phyloP scores from a whole-genome alignment of 2,329 filamentous ascomycete genomes.

The Furcasterigmium sp. region DNA sequence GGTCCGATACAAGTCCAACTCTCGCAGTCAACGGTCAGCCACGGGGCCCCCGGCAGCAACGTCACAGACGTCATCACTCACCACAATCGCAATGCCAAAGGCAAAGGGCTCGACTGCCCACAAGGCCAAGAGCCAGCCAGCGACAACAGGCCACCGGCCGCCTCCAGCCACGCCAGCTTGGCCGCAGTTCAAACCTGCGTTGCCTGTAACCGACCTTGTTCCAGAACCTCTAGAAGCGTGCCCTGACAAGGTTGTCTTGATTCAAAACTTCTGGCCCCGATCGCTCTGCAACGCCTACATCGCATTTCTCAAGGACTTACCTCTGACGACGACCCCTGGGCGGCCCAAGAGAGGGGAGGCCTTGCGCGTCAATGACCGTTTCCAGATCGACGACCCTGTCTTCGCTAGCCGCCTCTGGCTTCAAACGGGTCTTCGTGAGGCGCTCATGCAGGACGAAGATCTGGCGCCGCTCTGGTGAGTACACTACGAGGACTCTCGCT shows the following conservation, averaged over 20 bases:
- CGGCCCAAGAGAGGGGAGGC: slow-evolving; percentile 77
- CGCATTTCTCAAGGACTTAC: slow-evolving; percentile 62
- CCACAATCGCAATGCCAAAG: slow-evolving; percentile 12
- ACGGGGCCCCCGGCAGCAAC: too few species aligned
- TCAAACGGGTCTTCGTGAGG: slow-evolving; percentile 66
- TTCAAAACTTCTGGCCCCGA: slow-evolving; percentile 70
- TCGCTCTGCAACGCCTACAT: slow-evolving; percentile 73
- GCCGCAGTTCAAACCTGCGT: slow-evolving; percentile 65
- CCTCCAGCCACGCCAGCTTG: slow-evolving; percentile 52
- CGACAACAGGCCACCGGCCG: slow-evolving; percentile 11
- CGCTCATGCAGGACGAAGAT: slow-evolving; percentile 37
- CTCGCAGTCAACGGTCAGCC: too few species aligned
- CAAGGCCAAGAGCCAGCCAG: slow-evolving; percentile 7
- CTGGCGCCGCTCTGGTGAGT: slow-evolving; percentile 39
- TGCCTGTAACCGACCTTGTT: slow-evolving; percentile 60
- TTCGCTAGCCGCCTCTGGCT: slow-evolving; percentile 77
- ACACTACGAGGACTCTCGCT: too few species aligned
- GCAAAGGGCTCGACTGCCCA: slow-evolving; percentile 6
- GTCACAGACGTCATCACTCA: too few species aligned
- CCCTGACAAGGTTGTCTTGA: slow-evolving; percentile 63
- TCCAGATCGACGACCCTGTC: slow-evolving; percentile 68
- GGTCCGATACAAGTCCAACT: too few species aligned
- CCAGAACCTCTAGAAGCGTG: slow-evolving; percentile 46
- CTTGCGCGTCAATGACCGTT: slow-evolving; percentile 83
- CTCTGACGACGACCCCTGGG: slow-evolving; percentile 71